Base-by-base conservation (phyloP, 805 yeast genomes). In the Lipomyces mesembrius region DNA sequence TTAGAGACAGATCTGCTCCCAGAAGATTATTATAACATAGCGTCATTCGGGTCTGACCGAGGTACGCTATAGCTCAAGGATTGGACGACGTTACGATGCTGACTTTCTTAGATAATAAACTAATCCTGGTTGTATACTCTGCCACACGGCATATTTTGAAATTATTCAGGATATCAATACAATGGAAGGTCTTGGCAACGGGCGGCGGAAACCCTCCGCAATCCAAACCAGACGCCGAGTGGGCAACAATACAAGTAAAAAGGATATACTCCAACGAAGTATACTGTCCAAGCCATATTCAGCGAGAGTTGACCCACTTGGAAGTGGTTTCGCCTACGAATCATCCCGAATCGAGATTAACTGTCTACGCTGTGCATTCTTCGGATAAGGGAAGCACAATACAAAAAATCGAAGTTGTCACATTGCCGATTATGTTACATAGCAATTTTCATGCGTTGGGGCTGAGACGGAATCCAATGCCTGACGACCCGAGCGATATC, bases 91-190 rank as follows among this genome's bases (percentile, higher is more conserved):
- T 57, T 17, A 7, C 29, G 1, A n/a, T 57, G 35, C 12, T 35
- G 35, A 35, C 32, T 52, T 11, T 29, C n/a, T 52, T 52, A 52
- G 77, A 77, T 51, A 69, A 71, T 55, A 51, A 74, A 1, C 60
- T 80, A 34, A 63, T 77, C 39, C 60, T 79, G 17, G 74, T 74
- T 11, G 68, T 75, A 0, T 77, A 75, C 59, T 71, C 75, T 11
- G 70, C 72, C 1, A 49, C 57, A 2, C 57, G 62, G 8, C 58
- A 60, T 9, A 54, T 69, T 17, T 49, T 73, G 57, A 73, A 74
- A 34, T 72, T 72, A 3, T 79, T 74, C 66, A 72, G 74, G 11
- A 70, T 77, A 32, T 27, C 63, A 0, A 62, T 79, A 29, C 71
- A 71, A 9, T 79, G 79, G 79, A 60, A 54, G 17, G 34, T 61